Base-by-base conservation (phyloP, 176 grass and related monocot genomes). In the Avena eriantha region DNA sequence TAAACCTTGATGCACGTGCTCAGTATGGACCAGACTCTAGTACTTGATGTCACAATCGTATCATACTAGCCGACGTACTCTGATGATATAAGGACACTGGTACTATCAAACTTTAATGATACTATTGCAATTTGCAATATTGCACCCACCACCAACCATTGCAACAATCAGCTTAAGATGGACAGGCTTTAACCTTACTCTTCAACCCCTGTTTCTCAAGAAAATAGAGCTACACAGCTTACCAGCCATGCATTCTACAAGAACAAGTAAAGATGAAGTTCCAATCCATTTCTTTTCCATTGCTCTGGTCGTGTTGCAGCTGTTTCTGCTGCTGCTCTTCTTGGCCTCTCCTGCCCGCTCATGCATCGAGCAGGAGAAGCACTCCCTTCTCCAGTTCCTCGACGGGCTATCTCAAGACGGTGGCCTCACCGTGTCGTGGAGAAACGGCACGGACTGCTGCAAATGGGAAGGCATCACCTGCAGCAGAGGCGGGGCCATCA, bases 381-480 rank as follows among this genome's bases (percentile, higher is more conserved):
- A 21, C 11, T 8, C 21, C 21, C 41, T 73, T 45, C 69, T 73
- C 41, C 41, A 47, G 41, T 73, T 47, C 21, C 69, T 73, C 2
- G 41, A 22, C 0, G 69, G 69, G 5, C 41, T 73, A 22, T 73
- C 41, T 5, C 11, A 22, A 23, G 69, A 73, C 11, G 29, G 80
- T 13, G 41, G 63, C 80, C 80, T 82, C 17, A n/a, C 51, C 1
- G 17, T 3, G 21, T 88, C 86, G 3, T 88, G 86, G 84, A 33
- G 8, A 22, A 46, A n/a, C 3, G 50, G 50, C 69, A 17, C 34
- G 1, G 41, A 83, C 34, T 88, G 86, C 86, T 88, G 86, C 80
- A 14, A 6, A 15, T 88, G 86, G 86, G 72, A 83, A 36, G 86
- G 86, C 2, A 24, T 88, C 39, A 3, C 8, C 21, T 83, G 79